These are phyloP conservation scores for Ogataea trehaloabstinens DNA, from an alignment of 805 yeast genomes.

Conservation along the genomic window DNA sequence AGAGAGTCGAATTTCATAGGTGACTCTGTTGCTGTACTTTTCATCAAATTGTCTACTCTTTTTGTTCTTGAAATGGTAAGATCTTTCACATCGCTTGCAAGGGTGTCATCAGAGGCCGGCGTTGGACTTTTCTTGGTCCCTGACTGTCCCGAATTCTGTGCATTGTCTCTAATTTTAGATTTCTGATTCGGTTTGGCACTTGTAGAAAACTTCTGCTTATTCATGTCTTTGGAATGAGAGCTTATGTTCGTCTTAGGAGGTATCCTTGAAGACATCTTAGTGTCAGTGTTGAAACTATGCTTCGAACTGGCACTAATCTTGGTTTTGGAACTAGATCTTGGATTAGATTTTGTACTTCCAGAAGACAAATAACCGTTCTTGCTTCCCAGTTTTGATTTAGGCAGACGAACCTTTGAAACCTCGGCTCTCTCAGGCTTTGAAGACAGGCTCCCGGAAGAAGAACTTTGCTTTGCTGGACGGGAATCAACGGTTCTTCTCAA, in stretches of 20 bases:
- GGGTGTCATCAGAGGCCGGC: neutral
- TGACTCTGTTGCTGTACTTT: constrained; percentile 16
- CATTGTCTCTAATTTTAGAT: neutral
- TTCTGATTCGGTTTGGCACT: neutral
- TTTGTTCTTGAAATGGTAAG: neutral
- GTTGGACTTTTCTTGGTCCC: neutral
- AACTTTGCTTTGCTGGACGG: too few relatives aligned
- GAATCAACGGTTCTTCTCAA: too few relatives aligned
- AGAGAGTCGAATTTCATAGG: constrained; percentile 42
- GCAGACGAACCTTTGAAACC: neutral
- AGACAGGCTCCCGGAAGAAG: too few relatives aligned
- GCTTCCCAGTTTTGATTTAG: neutral
- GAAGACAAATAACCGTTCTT: neutral
- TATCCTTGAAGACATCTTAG: neutral
- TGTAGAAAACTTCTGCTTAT: neutral
- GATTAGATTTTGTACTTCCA: neutral
- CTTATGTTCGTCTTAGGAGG: too few relatives aligned
- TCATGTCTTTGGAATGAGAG: too few relatives aligned
- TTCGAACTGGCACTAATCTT: neutral
- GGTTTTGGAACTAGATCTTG: too few relatives aligned
- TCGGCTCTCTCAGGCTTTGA: too few relatives aligned
- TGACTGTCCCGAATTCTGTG: constrained; percentile 1
- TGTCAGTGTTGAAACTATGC: neutral
- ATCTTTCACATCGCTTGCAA: neutral
- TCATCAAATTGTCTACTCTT: constrained; percentile 18